Percentiles rank a stretch among this genome's conserved stretches.
These are phyloP conservation scores for Exserohilum turcica DNA, from an alignment of 2,329 filamentous ascomycete genomes.

Conservation along the genomic window DNA sequence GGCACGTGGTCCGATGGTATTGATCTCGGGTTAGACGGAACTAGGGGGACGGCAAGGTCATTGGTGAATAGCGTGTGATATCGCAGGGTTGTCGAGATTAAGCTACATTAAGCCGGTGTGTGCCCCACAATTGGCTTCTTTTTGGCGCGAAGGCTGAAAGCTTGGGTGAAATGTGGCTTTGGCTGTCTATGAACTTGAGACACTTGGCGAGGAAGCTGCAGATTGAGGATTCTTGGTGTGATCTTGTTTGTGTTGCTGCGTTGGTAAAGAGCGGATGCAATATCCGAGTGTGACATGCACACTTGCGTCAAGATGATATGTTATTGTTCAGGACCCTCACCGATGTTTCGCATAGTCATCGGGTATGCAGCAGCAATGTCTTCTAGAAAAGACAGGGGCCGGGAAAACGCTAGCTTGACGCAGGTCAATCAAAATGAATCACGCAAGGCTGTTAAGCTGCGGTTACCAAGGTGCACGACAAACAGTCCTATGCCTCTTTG, in stretches of 20 bases:
- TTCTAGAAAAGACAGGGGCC: too few relatives aligned
- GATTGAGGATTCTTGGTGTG: not conserved
- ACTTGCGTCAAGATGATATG: not conserved
- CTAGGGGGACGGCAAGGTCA: not conserved
- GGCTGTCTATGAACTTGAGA: not conserved
- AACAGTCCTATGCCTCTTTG: too few relatives aligned
- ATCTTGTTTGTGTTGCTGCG: not conserved
- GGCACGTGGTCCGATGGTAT: conserved; percentile 7
- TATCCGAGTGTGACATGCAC: not conserved
- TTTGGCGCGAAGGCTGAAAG: not conserved
- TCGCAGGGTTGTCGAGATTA: conserved; percentile 16
- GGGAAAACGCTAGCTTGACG: too few relatives aligned
- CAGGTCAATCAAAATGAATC: too few relatives aligned
- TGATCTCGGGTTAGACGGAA: not conserved
- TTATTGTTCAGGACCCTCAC: not conserved
- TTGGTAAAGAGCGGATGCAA: not conserved
- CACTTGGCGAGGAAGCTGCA: not conserved
- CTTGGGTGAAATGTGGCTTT: not conserved
- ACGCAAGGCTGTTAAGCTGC: too few relatives aligned
- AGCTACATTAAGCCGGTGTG: conserved; percentile 19
- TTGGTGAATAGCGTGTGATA: conserved; percentile 2
- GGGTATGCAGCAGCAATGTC: too few relatives aligned
- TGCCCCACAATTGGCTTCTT: conserved; percentile 14
- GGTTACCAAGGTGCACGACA: too few relatives aligned
- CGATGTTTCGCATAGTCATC: not conserved